Evolutionary conservation across 768 basidiomycete genomes (phyloP), one percentile per base, ranked within the genome.

Genomic region (Russula lepida): DNA sequence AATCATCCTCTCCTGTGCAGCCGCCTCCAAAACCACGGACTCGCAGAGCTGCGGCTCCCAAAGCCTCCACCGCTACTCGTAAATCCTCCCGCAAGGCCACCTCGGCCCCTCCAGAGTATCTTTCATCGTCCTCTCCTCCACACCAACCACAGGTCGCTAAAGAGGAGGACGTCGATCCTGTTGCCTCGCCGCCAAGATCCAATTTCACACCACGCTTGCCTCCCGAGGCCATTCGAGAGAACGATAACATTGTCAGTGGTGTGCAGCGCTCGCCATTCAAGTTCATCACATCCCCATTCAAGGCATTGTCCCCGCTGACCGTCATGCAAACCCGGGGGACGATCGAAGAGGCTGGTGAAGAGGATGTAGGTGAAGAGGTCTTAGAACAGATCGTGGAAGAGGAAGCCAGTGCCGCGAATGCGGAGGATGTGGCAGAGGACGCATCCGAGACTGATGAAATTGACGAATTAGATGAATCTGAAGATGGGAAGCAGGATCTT

Each of bases 1-100:
- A 92, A 67, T 88, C 86, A n/a, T 89, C 89, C 7, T 91, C 89
- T 15, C 89, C 90, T 35, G 72, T 70, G 11, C 85, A 84, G 19
- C 83, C 86, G 37, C 81, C 84, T 6, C 86, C 84, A 25, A 70
- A 70, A 33, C 68, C 69, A 11, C 64, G 66, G 30, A 43, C 48
- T 61, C 74, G 60, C 73, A 77, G 65, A 66, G 76, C 56, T 78
- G 78, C 72, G 64, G 76, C 48, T 69, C 78, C 60, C 74, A 79
- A 63, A 78, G 75, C 64, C 61, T 70, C 68, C 60, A 66, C 61
- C 65, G 60, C 68, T 7, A 68, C 76, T 6, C 80, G 77, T 46
- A 85, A 80, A 68, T 77, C 69, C 12, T 55, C 81, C 30, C 84
- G 86, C 51, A 85, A 86, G 70, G 87, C 88, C 3, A 78, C 81